Conservation (phyloP, 176 grass and related monocot genomes). For the Chloris gayana region DNA sequence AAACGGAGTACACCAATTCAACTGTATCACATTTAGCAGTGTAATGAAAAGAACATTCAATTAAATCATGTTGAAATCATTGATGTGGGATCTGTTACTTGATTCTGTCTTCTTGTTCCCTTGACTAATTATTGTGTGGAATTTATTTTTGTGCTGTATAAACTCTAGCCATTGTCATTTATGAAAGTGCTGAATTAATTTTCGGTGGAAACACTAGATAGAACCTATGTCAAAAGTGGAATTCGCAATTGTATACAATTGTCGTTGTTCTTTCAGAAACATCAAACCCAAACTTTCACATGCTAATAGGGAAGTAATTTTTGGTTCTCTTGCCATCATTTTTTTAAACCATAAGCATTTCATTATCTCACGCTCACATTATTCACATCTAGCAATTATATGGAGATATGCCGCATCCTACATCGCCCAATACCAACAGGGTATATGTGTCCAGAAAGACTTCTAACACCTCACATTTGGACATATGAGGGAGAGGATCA, state of each 20-base stretch:
- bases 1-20: not conserved
- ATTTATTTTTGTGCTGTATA: not conserved
- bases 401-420: not conserved
- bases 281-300: not conserved
- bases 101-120: slow-evolving; percentile 22
- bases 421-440: not conserved
- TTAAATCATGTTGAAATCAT: slow-evolving; percentile 44
- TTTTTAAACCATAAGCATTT: not conserved
- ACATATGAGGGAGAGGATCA: slow-evolving; percentile 20
- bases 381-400: slow-evolving; percentile 16
- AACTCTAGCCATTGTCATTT: slow-evolving; percentile 20
- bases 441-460: not conserved
- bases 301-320: not conserved
- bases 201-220: not conserved
- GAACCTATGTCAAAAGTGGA: not conserved
- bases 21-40: not conserved
- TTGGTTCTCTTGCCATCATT: not conserved
- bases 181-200: not conserved
- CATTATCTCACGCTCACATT: slow-evolving; percentile 11
- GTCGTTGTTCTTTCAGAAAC: not conserved
- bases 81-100: not conserved
- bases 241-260: not conserved
- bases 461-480: not conserved
- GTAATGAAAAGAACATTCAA: not conserved
- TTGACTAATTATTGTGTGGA: slow-evolving; percentile 8